Base-by-base conservation (phyloP, 331 rosid species). In the Stylosanthes scabra region DNA sequence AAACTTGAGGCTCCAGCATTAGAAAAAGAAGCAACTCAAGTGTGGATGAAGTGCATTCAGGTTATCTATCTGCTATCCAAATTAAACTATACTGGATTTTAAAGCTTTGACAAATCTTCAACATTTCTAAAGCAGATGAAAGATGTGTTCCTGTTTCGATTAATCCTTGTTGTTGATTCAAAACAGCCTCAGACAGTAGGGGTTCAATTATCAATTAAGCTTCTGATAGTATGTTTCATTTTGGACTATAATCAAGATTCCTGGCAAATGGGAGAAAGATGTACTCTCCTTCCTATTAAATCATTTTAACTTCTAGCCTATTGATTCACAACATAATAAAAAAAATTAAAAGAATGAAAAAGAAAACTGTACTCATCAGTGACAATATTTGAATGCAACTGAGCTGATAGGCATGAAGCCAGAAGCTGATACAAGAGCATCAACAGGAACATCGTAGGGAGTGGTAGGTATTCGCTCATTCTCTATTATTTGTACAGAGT, bases 341-440 rank as follows among this genome's bases (percentile, higher is more conserved):
- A 55, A 55, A 55, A 20, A 8, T 55, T 12, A 16, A 7, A 28
- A 55, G 8, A 16, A 55, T 56, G 2, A 55, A 9, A 39, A 12
- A 16, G 54, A 55, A 55, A 39, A 37, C 34, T 40, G 10, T 81
- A 55, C 74, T 20, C 25, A 20, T 42, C 62, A 40, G 40, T 40
- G 59, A 40, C 72, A 79, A 86, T 79, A 75, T 60, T 85, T 84
- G 11, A 85, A 45, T 50, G 87, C 90, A 67, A 72, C 64, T 6
- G 82, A 42, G 68, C 83, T 87, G 65, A 85, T 82, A 15, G 91
- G 89, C 69, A 82, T 78, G 72, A 87, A 87, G 71, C 93, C 93
- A 8, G 72, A 58, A 6, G 92, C 84, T 10, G 85, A 75, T 57
- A 90, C 88, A 8, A 87, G 86, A 34, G 85, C 96, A 72, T 72